A percentile compares a stretch with the other conserved stretches of the same genome.
Evolutionary conservation across 106 monocot genomes (phyloP).

Genomic region (Dioscorea dumetorum): DNA sequence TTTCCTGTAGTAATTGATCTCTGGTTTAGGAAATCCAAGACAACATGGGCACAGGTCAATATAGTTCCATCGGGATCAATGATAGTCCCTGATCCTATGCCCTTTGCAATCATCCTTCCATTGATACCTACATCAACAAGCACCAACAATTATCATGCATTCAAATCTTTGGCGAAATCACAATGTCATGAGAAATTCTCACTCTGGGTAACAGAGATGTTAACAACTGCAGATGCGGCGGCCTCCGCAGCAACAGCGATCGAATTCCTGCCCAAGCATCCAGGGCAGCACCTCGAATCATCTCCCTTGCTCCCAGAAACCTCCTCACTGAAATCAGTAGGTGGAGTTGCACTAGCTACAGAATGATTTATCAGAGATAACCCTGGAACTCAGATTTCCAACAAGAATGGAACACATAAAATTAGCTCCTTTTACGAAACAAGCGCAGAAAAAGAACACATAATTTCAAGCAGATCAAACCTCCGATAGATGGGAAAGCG

Average conservation of each 20-base stretch:
- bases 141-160: background rate
- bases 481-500: too few relatives aligned
- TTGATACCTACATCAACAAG: conserved; percentile 26
- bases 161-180: background rate
- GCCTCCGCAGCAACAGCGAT: conserved; percentile 69
- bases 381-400: background rate
- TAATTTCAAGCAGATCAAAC: too few relatives aligned
- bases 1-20: conserved; percentile 40
- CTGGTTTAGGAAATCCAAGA: conserved; percentile 41
- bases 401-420: too few relatives aligned
- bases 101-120: conserved; percentile 50
- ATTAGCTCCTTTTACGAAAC: too few relatives aligned
- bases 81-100: conserved; percentile 87
- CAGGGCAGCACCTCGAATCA: conserved; percentile 28
- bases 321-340: conserved; percentile 6
- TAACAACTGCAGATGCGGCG: conserved; percentile 76
- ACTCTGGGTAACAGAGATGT: conserved; percentile 59
- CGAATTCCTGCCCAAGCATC: conserved; percentile 52
- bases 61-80: conserved; percentile 94
- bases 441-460: too few relatives aligned
- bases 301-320: conserved; percentile 10
- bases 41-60: conserved; percentile 91
- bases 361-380: conserved; percentile 1
- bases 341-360: conserved; percentile 2
- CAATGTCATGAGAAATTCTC: background rate